These are phyloP conservation scores for Bromus sterilis DNA, from an alignment of 176 grass and related monocot species.

Conservation along the genomic window DNA sequence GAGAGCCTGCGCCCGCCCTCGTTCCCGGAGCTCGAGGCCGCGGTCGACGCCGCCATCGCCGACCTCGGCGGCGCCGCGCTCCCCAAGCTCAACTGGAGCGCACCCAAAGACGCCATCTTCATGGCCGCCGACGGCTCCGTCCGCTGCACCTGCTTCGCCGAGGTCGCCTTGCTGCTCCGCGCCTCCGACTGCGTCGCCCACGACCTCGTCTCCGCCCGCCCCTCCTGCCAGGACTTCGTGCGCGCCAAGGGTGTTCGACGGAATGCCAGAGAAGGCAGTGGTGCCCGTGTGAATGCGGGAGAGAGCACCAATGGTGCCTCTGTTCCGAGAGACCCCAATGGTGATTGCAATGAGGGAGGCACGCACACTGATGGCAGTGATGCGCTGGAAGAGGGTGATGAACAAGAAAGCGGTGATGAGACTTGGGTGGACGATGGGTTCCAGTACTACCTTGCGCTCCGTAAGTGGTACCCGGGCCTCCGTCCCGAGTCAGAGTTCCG, in stretches of 20 bases:
- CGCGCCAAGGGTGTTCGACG: background rate
- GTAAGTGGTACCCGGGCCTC: conserved; percentile 69
- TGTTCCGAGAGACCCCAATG: background rate
- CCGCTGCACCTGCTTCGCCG: conserved; percentile 59
- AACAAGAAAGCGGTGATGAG: background rate
- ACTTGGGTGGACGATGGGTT: conserved; percentile 44
- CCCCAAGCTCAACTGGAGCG: conserved; percentile 88
- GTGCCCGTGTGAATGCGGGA: background rate
- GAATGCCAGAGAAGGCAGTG: background rate
- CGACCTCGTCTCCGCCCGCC: conserved; percentile 37
- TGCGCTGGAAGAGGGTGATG: background rate
- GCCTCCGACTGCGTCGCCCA: conserved; percentile 68
- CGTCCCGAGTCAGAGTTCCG: conserved; percentile 86
- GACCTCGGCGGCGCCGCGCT: conserved; percentile 56
- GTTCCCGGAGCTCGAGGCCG: conserved; percentile 74
- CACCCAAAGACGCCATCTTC: conserved; percentile 81
- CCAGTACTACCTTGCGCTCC: conserved; percentile 65
- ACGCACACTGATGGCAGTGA: background rate
- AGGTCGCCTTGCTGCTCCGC: conserved; percentile 72
- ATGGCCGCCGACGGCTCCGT: conserved; percentile 57
- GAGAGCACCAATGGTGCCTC: background rate
- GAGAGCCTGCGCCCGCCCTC: conserved; percentile 21
- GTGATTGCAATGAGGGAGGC: background rate
- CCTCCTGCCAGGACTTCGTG: conserved; percentile 31
- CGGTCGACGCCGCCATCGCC: conserved; percentile 53